Evolutionary conservation across 345 rosid genomes (phyloP).

Genomic region (Iberis pinnata): DNA sequence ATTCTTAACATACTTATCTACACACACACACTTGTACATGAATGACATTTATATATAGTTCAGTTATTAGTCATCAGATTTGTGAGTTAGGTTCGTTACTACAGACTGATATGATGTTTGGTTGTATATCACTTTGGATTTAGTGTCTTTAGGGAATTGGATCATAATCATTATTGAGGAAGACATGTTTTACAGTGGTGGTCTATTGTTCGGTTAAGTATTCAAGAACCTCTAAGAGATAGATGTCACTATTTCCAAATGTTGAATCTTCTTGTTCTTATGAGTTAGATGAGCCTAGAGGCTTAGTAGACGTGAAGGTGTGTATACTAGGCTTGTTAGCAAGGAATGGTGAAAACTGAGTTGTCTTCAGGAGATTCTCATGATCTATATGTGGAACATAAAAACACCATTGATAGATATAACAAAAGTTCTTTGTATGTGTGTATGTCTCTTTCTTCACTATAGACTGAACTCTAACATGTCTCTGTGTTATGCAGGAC

Average conservation of each 20-base stretch:
- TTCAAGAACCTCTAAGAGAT: not conserved
- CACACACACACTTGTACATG: not conserved
- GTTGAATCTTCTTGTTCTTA: not conserved
- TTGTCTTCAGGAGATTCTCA: not conserved
- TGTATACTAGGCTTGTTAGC: too few relatives aligned
- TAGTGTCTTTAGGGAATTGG: conserved; percentile 8
- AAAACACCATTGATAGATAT: too few relatives aligned
- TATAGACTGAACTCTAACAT: not conserved
- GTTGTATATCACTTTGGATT: conserved; percentile 1
- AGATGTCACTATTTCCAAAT: too few relatives aligned
- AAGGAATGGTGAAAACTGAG: not conserved
- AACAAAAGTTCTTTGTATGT: too few relatives aligned
- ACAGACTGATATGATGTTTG: not conserved
- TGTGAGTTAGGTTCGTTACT: not conserved
- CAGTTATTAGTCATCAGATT: conserved; percentile 1
- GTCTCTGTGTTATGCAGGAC: conserved; percentile 37
- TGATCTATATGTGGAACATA: too few relatives aligned
- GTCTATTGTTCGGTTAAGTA: not conserved
- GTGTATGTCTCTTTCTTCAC: conserved; percentile 1
- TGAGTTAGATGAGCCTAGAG: not conserved
- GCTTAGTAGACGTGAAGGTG: too few relatives aligned
- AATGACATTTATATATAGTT: not conserved
- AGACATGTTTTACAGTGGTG: not conserved
- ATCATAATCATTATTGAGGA: not conserved
- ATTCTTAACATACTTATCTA: not conserved